Conservation (phyloP, 2,329 filamentous ascomycete genomes). For the Alternaria gaisen region DNA sequence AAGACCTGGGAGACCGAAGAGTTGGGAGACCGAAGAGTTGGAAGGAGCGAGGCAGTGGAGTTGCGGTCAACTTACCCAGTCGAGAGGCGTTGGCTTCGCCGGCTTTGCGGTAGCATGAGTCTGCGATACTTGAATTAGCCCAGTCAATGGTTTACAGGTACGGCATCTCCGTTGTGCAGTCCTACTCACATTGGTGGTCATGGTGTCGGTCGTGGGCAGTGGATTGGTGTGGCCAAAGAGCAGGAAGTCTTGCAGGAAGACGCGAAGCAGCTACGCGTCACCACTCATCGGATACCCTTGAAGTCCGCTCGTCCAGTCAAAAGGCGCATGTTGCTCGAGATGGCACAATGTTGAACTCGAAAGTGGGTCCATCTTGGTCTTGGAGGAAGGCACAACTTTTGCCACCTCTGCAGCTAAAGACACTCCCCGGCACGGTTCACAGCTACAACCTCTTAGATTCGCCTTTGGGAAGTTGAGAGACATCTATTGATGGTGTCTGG, state of each 20-base stretch:
- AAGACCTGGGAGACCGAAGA: background rate
- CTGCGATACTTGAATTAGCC: background rate
- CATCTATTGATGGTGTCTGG: background rate
- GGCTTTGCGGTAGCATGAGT: background rate
- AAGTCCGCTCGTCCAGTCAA: background rate
- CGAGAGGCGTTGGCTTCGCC: background rate
- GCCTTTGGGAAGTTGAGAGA: background rate
- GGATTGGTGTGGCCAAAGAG: background rate
- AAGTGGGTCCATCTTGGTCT: background rate
- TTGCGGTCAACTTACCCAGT: background rate
- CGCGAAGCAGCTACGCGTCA: background rate
- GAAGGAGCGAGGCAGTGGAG: background rate
- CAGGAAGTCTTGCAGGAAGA: background rate
- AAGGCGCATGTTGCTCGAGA: background rate
- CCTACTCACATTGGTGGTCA: background rate
- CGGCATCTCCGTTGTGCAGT: background rate
- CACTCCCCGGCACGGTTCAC: background rate
- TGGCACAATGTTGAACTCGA: background rate
- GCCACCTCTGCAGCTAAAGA: background rate
- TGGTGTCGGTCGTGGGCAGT: background rate
- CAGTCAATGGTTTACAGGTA: background rate
- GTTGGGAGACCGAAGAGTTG: background rate
- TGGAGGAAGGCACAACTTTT: background rate
- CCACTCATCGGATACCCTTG: background rate
- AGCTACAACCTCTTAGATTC: background rate